Evolutionary conservation across 1,284 basidiomycete genomes (phyloP), one percentile per base, ranked within the genome.

Genomic region (Tylopilus sp.): DNA sequence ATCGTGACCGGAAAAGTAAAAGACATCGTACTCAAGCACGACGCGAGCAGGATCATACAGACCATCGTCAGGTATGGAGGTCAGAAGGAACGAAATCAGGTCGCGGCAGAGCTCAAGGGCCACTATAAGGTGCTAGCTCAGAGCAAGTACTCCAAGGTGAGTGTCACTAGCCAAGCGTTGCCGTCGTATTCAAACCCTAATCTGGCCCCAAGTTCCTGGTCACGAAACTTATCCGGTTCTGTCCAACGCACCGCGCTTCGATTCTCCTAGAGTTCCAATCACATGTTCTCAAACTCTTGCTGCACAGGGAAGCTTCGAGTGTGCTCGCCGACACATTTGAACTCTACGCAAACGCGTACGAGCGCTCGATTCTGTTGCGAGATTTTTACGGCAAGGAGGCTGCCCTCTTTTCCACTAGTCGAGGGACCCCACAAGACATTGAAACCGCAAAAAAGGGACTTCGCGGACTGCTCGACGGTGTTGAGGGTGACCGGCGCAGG

Each of bases 331-430:
- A 94, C 65, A 82, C 92, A 4, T 96, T 89, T 63, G 92, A 94
- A 66, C 79, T 94, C 0, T 88, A 91, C 63, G 81, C 87, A 3
- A 91, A 92, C 46, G 85, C 90, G 0, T 90, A 89, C 61, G 92
- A 94, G 64, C 82, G 90, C 24, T 80, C 86, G 0, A 73, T 92
- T 35, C 77, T 95, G 7, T 74, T 94, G 10, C 82, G 87, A 28
- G 91, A 93, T 57, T 93, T 95, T 63, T 96, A 93, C 61, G 92
- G 92, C 17, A 90, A 89, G 65, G 92, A 96, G 69, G 86, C 85
- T 1, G 76, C 80, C 4, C 72, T 96, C 31, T 92, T 94, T 68
- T 84, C 76, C 1, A 63, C 80, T 6, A 80, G 75, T 0, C 72
- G 64, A n/a, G 82, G 81, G 8, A 82, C 76, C 36, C 77, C 75